phyloP scores from a whole-genome alignment of 2,329 filamentous ascomycete species.

The Talaromyces sp. region DNA sequence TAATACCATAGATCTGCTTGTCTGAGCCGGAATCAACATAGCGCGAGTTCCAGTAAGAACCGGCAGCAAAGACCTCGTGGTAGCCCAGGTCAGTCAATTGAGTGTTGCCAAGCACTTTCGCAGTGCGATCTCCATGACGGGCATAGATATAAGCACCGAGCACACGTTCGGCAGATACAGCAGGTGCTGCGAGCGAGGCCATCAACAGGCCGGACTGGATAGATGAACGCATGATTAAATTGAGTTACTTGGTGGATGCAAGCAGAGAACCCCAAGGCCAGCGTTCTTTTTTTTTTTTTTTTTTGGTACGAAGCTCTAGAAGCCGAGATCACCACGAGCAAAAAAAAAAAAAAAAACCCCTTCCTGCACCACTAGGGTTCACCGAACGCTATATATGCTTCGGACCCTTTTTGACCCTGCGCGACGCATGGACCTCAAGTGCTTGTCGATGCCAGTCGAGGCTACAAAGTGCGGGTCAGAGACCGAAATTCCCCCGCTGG shows the following conservation, averaged over 20 bases:
- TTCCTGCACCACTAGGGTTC: too few species aligned
- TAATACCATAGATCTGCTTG: conserved; percentile 67
- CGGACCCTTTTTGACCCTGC: too few species aligned
- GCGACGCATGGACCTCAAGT: too few species aligned
- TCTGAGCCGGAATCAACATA: conserved; percentile 68
- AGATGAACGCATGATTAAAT: conserved; percentile 30
- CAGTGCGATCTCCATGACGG: conserved; percentile 84
- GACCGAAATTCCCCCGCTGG: neutral
- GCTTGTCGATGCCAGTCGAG: neutral
- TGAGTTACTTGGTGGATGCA: too few species aligned
- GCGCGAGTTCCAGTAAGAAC: conserved; percentile 72
- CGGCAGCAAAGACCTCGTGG: conserved; percentile 71
- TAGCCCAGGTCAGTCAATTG: conserved; percentile 80
- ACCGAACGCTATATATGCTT: too few species aligned
- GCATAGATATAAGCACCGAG: conserved; percentile 86
- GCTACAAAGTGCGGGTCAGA: neutral
- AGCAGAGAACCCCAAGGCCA: too few species aligned
- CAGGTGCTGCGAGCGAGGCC: conserved; percentile 27
- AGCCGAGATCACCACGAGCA: too few species aligned
- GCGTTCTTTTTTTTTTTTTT: neutral
- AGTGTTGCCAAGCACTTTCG: conserved; percentile 72
- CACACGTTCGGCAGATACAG: conserved; percentile 63
- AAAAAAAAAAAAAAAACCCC: too few species aligned
- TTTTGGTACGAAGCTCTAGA: neutral
- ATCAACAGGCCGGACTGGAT: conserved; percentile 29